Conservation (phyloP, 805 yeast genomes). For the Helenozyma baotianmanensis region DNA sequence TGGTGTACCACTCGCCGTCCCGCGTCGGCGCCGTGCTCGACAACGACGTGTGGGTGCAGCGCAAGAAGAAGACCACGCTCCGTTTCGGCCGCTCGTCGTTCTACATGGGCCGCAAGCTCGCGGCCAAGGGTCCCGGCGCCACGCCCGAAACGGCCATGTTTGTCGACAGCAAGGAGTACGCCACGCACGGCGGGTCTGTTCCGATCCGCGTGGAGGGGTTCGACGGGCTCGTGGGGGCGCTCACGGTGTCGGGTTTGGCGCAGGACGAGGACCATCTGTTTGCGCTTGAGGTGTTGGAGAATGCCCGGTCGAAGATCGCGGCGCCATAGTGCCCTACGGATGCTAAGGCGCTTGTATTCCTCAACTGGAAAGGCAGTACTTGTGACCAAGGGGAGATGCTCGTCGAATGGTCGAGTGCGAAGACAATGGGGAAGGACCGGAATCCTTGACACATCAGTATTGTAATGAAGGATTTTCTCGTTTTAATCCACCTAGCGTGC, state of each 20-base stretch:
- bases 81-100: slow-evolving; percentile 48
- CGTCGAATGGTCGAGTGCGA: no score
- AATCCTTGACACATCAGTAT: no score
- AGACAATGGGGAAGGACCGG: no score
- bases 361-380: no score
- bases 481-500: no score
- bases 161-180: slow-evolving; percentile 41
- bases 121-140: slow-evolving; percentile 22
- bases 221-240: slow-evolving; percentile 40
- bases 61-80: slow-evolving; percentile 46
- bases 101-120: slow-evolving; percentile 42
- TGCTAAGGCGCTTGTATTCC: no score
- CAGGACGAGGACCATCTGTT: slow-evolving; percentile 52
- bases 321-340: no score
- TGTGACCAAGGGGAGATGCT: no score
- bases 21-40: slow-evolving; percentile 39
- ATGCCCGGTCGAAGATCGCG: no score
- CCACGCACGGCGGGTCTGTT: slow-evolving; percentile 54
- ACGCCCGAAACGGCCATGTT: slow-evolving; percentile 29
- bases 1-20: slow-evolving; percentile 42
- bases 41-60: slow-evolving; percentile 50
- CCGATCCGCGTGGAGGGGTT: slow-evolving; percentile 40
- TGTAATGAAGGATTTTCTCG: no score
- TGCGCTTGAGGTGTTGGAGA: slow-evolving; percentile 34
- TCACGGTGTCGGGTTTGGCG: slow-evolving; percentile 53